A percentile compares a stretch with the other conserved stretches of the same genome.
phyloP scores from a whole-genome alignment of 441 rosid genomes.

The Aquilaria agallochum region DNA sequence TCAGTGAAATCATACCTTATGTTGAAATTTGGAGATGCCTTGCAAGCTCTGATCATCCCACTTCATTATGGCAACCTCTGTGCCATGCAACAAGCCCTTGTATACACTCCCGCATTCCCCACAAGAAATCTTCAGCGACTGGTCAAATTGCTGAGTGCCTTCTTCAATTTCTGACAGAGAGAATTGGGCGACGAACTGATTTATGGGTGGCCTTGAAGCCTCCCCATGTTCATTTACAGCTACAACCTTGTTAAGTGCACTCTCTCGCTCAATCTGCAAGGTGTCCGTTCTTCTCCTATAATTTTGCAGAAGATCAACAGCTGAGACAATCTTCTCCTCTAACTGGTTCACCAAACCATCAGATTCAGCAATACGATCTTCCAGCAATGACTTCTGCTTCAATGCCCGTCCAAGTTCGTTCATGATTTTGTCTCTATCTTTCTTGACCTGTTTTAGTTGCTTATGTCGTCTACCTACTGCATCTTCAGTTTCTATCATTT shows the following conservation, averaged over 20 bases:
- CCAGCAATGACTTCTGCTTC: conserved; percentile 46
- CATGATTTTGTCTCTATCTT: conserved; percentile 36
- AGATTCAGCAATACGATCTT: conserved; percentile 52
- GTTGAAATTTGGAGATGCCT: conserved; percentile 74
- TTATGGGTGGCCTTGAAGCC: conserved; percentile 35
- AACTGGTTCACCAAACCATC: conserved; percentile 49
- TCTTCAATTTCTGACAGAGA: conserved; percentile 62
- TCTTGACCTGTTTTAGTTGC: conserved; percentile 37
- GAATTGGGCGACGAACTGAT: conserved; percentile 63
- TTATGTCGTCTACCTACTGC: conserved; percentile 49
- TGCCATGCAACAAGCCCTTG: conserved; percentile 55
- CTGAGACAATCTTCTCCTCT: conserved; percentile 73
- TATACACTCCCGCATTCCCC: conserved; percentile 90
- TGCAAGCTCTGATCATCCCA: conserved; percentile 63
- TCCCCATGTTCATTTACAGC: conserved; percentile 51
- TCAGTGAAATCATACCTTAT: conserved; percentile 44
- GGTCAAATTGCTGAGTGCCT: conserved; percentile 62
- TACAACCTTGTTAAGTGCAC: conserved; percentile 77
- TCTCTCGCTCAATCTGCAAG: conserved; percentile 63
- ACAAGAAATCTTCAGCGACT: conserved; percentile 69
- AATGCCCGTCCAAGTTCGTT: conserved; percentile 40
- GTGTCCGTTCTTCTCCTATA: conserved; percentile 57
- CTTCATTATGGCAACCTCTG: conserved; percentile 76
- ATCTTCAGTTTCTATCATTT: conserved; percentile 53
- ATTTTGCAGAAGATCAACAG: conserved; percentile 61